Evolutionary conservation across 495 filamentous ascomycete genomes (phyloP), one percentile per base, ranked within the genome.

Genomic region (Beverwykella pulmonaria): DNA sequence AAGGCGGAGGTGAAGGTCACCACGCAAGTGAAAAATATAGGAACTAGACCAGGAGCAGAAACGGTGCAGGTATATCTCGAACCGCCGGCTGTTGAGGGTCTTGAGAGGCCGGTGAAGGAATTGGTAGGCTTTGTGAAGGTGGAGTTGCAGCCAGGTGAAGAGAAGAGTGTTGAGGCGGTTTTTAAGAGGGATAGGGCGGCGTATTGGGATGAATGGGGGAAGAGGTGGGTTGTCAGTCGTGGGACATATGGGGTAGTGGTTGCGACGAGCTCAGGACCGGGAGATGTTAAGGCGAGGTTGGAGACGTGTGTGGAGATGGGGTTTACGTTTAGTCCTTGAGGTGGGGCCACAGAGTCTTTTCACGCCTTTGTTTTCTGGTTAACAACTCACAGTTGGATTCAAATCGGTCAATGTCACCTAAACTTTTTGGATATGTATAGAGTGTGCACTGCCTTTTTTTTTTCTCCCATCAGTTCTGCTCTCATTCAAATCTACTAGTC

Each of bases 211-310:
- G 87, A 90, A 67, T 80, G 83, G 36, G 75, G 86, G 14, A 76
- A 79, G 48, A 82, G 80, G 46, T 95, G 91, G 90, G 84, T 89
- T n/a, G 86, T 85, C 0, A 90, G 92, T 75, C 84, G 88, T 76
- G 91, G 90, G 0, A 73, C 64, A n/a, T 94, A 92, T 72, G 76
- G 82, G 47, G 84, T 90, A 5, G 65, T 87, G 60, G 82, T 93
- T 19, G 75, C 74, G 34, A 69, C 74, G 59, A 88, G 86, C 36
- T 41, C 55, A 83, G 79, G 44, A 15, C 56, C 26, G 12, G 47
- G 17, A 17, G 53, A 66, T 46, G 55, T 60, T 29, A 48, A 66
- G 47, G 55, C 22, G 30, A 34, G 27, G 25, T 52, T 61, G 46
- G 44, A 8, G 20, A 17, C 44, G 7, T 2, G 2, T 30, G 46